Base-by-base conservation (phyloP, 2,329 filamentous ascomycete species). In the Fusarium lyarnte region DNA sequence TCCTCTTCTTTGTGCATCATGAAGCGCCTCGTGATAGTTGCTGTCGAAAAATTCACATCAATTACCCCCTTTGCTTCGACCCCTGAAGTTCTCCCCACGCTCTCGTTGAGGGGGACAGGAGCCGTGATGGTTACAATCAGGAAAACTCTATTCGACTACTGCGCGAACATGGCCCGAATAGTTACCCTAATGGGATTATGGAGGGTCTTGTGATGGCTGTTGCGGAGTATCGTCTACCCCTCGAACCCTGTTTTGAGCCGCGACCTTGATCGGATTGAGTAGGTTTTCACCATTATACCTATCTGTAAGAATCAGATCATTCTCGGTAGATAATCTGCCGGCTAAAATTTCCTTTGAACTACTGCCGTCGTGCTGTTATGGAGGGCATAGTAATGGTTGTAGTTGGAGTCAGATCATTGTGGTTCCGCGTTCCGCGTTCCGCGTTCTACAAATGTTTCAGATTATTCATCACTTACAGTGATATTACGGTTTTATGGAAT, bases 261-360 rank as follows among this genome's bases (percentile, higher is more conserved):
- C 12, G 16, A 25, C 13, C 12, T 14, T 14, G 31, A 25, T 35
- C 10, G 2, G 6, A 23, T 31, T 8, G 7, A 31, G 27, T 6
- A 19, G 6, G 6, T 0, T 23, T 23, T 12, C n/a, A 11, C 3
- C 6, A 2, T n/a, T 8, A 19, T 33, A 23, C 3, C 16, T 19
- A 8, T 25, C n/a, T 12, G 17, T 13, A 19, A 25, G 17, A 21
- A 35, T 52, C 31, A 52, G 31, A 36, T 36, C 31, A 36, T 51
- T 9, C 3, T 27, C 23, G 31, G 31, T 21, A 52, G n/a, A 25
- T 36, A 3, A 27, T 25, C 9, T 36, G 13, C 47, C 47, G 17
- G 23, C 27, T 36, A 25, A 1, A 21, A 4, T 6, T 35, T 12
- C 19, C 9, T 19, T 19, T 19, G 47, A 14, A 21, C 14, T 7